phyloP scores from a whole-genome alignment of 345 rosid species.

The Hibiscus mutabilis region DNA sequence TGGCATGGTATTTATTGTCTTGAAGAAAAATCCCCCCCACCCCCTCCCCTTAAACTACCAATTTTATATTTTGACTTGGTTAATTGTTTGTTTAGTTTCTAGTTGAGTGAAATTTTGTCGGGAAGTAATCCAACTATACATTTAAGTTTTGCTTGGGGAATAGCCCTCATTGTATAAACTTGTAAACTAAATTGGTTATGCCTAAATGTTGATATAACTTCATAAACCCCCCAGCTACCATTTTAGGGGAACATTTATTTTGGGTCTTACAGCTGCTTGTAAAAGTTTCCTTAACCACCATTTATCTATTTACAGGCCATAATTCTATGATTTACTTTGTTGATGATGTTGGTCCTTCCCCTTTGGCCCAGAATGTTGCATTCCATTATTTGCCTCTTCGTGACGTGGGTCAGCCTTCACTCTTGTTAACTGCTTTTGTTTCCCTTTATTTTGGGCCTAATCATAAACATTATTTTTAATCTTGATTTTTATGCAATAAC shows the following conservation, averaged over 20 bases:
- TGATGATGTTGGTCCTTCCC: conserved; percentile 97
- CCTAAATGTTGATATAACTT: neutral
- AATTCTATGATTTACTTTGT: conserved; percentile 95
- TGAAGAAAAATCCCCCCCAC: neutral
- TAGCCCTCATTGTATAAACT: neutral
- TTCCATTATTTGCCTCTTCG: conserved; percentile 95
- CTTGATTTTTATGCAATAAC: neutral
- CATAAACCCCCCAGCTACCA: neutral
- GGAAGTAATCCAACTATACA: conserved; percentile 10
- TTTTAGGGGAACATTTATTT: neutral
- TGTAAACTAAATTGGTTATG: neutral
- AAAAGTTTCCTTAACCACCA: conserved; percentile 13
- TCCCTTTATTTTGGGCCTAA: conserved; percentile 2
- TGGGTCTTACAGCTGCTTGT: neutral
- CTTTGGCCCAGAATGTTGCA: conserved; percentile 87
- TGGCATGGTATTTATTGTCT: neutral
- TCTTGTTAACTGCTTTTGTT: conserved; percentile 34
- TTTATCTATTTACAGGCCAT: conserved; percentile 55
- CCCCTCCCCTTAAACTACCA: neutral
- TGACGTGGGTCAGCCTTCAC: conserved; percentile 99
- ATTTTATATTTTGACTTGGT: neutral
- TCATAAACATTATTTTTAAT: neutral
- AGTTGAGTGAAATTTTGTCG: neutral
- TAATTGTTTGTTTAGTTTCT: conserved; percentile 7
- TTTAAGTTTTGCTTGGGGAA: neutral